Base-by-base conservation (phyloP, 192 early-diverging fungal species). In the Coemansia sp. region DNA sequence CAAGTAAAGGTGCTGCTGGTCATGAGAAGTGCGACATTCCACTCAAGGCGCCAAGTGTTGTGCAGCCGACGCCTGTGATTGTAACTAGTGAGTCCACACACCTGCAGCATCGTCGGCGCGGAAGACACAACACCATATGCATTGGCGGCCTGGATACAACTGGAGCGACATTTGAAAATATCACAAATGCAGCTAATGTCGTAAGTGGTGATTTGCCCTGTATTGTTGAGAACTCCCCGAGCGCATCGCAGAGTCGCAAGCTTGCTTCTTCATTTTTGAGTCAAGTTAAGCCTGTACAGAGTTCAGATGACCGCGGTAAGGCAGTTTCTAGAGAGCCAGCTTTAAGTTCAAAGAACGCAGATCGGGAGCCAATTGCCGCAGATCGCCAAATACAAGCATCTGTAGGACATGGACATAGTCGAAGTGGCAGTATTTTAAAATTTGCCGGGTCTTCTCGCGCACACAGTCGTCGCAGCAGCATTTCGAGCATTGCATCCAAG, bases 381-480 rank as follows among this genome's bases (percentile, higher is more conserved):
- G 39, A 46, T 46, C 39, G 11, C 39, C 39, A 46, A 14, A 46
- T 46, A 10, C 39, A 46, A 14, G 11, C 39, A 9, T 46, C 39
- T 10, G 14, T 14, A 2, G 39, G 39, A 46, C 14, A 17, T 46
- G 39, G 59, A 23, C 36, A 50, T 24, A 51, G 23, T 46, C 23
- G 59, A 51, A 31, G 57, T 27, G 63, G 73, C 21, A 68, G 78
- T 36, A 54, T 72, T 8, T 30, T 36, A 6, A 71, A 63, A 32
- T 59, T 73, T 10, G 59, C 64, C 21, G 73, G 62, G 0, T 33
- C 61, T 7, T 74, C 72, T 7, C 72, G 70, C 14, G 68, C 58
- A 4, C 78, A 80, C 61, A 80, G 78, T 60, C 69, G 73, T 19
- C 73, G 61, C 14, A 73, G 78, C 51, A 80, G 78, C 64, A 51